Evolutionary conservation across 2,329 filamentous ascomycete genomes (phyloP), one percentile per base, ranked within the genome.

Genomic region (Penicillium paneum): DNA sequence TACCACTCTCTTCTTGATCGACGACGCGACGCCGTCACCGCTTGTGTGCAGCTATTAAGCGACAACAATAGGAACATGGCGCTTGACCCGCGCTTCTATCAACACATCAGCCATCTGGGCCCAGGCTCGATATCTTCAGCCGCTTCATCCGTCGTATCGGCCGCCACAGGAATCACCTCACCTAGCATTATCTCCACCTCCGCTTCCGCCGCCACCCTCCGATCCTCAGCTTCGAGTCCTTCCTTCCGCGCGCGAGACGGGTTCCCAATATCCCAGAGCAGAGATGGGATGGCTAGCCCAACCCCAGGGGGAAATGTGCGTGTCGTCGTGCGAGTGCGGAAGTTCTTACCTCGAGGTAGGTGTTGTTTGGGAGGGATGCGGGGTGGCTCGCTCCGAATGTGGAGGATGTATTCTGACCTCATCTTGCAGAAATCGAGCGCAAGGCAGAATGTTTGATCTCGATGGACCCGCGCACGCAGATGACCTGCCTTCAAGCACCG

Each of bases 401-500:
- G 19, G 29, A 47, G 47, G 29, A 10, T 28, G 28, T 26, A 15
- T 28, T 49, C 47, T 53, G 31, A 34, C 24, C 8, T 42, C 19
- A 13, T 46, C 39, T 44, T 38, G 41, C 69, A 97, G 94, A 99
- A 73, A 82, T 88, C 66, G 84, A 95, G 51, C 85, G 89, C 67
- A 83, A 86, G 52, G 88, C 91, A 57, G 81, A 88, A 79, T 97
- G 94, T 71, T 81, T 99, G 40, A 88, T 99, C 62, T 82, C 85
- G 59, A 99, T 99, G 94, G 87, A 97, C 70, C 91, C 93, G 21
- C 77, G 83, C 32, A 91, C 88, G 2, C 91, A 99, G 75, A 83
- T 84, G 71, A 99, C 94, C 2, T 95, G 84, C 1, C 82, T 99
- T 5, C 80, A 86, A 41, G 83, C 87, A 3, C 91, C 92, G 1